Percentiles rank a stretch among this genome's conserved stretches.
These are phyloP conservation scores for Botrytis pseudocinerea DNA, from an alignment of 2,329 filamentous ascomycete genomes.

Conservation along the genomic window DNA sequence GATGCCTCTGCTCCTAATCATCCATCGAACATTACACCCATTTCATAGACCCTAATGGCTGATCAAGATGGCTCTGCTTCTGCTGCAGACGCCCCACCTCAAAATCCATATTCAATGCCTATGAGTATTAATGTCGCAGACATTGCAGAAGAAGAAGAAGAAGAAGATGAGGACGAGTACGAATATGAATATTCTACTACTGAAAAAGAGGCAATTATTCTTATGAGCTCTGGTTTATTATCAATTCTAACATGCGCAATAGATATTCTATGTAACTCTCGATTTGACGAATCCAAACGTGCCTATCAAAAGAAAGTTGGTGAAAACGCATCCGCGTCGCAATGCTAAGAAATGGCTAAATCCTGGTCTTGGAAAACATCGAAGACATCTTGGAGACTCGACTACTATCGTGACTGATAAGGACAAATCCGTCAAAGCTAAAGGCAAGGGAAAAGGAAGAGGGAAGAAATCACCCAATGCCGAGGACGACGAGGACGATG, in stretches of 20 bases:
- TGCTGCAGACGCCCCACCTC: constrained; percentile 30
- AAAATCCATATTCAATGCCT: constrained; percentile 20
- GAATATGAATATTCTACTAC: constrained; percentile 67
- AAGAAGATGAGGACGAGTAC: constrained; percentile 58
- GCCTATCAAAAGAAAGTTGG: constrained; percentile 29
- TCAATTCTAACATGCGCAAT: constrained; percentile 21
- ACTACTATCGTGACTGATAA: constrained; percentile 18
- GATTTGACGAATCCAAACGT: constrained; percentile 53
- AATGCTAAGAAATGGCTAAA: constrained; percentile 32
- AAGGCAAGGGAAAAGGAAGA: constrained; percentile 17
- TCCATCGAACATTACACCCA: constrained; percentile 32
- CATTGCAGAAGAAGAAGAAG: constrained; percentile 30
- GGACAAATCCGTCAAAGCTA: neutral
- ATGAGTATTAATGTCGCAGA: constrained; percentile 18
- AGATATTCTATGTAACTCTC: constrained; percentile 66
- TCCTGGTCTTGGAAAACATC: constrained; percentile 22
- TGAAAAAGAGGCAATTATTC: constrained; percentile 56
- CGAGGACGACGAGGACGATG: constrained; percentile 21
- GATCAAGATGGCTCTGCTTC: constrained; percentile 24
- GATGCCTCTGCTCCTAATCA: constrained; percentile 31
- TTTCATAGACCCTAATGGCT: constrained; percentile 36
- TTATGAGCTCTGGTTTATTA: neutral
- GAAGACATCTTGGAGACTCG: constrained; percentile 16
- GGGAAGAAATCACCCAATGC: constrained; percentile 12
- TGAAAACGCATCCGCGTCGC: constrained; percentile 24